Conservation (phyloP, 208 protist genomes). For the Herpetomonas tarakana region DNA sequence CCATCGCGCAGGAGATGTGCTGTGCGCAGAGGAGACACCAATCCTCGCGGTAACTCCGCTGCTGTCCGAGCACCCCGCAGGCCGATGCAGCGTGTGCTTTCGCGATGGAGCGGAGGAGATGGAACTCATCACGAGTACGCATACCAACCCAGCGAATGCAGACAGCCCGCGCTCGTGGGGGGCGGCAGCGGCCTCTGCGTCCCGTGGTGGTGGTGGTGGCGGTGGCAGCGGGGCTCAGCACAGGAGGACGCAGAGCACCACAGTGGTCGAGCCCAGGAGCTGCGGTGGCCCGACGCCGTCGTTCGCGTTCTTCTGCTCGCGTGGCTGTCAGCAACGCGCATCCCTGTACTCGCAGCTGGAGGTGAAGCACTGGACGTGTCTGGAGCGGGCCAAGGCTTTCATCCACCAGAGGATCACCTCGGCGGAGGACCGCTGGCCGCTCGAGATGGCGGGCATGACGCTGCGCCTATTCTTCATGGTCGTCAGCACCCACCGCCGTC, state of each 20-base stretch:
- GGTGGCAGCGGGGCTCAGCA: not conserved
- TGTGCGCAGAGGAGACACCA: conserved; percentile 38
- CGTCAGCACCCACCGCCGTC: conserved; percentile 47
- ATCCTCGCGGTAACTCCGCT: conserved; percentile 52
- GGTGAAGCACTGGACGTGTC: conserved; percentile 22
- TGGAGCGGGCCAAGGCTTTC: conserved; percentile 38
- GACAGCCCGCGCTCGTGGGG: not conserved
- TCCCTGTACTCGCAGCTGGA: conserved; percentile 38
- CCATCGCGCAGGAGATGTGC: conserved; percentile 10
- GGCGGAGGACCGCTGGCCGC: conserved; percentile 30
- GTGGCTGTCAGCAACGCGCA: conserved; percentile 36
- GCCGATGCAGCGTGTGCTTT: conserved; percentile 59
- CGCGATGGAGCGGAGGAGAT: conserved; percentile 7
- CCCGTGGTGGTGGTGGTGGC: no score
- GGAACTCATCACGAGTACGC: conserved; percentile 2
- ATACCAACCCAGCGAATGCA: not conserved
- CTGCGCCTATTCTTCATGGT: conserved; percentile 76
- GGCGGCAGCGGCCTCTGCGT: no score
- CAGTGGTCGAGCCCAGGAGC: no score
- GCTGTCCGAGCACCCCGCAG: conserved; percentile 15
- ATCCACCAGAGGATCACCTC: conserved; percentile 32
- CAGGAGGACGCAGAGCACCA: no score
- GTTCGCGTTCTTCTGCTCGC: conserved; percentile 13
- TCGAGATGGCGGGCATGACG: conserved; percentile 63
- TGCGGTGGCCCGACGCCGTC: not conserved